Evolutionary conservation across 2,329 filamentous ascomycete genomes (phyloP).

Genomic region (Xylariaceae sp.): DNA sequence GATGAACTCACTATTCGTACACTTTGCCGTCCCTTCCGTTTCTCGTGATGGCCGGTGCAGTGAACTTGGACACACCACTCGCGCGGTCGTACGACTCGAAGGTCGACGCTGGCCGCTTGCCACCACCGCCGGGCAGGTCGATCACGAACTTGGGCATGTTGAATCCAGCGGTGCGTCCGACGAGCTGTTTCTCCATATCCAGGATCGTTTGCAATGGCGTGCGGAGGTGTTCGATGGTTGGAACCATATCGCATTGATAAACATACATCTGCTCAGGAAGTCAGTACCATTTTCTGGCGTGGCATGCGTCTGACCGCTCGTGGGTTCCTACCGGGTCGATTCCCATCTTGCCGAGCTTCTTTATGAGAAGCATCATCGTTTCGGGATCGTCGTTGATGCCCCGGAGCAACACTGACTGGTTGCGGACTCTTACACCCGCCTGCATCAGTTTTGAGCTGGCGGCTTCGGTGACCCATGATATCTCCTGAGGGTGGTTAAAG

Average conservation of each 20-base stretch:
- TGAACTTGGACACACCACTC: constrained; percentile 51
- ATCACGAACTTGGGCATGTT: constrained; percentile 60
- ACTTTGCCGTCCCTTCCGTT: too few species aligned
- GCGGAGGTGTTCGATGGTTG: constrained; percentile 56
- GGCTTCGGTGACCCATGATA: constrained; percentile 53
- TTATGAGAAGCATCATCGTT: constrained; percentile 51
- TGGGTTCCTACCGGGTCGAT: constrained; percentile 30
- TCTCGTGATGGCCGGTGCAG: constrained; percentile 40
- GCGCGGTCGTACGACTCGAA: constrained; percentile 48
- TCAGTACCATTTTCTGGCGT: background rate
- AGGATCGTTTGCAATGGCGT: constrained; percentile 57
- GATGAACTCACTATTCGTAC: too few species aligned
- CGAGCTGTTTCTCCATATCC: constrained; percentile 50
- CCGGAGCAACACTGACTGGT: constrained; percentile 56
- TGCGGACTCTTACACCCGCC: constrained; percentile 51
- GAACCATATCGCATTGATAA: constrained; percentile 62
- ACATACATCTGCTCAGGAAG: constrained; percentile 54
- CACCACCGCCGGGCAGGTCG: constrained; percentile 59
- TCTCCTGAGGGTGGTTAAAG: constrained; percentile 59
- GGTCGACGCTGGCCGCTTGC: constrained; percentile 55
- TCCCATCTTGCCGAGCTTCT: constrained; percentile 49
- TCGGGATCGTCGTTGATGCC: constrained; percentile 53
- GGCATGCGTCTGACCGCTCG: too few species aligned
- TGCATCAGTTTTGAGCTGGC: constrained; percentile 48
- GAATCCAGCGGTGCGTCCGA: constrained; percentile 57